Evolutionary conservation across 768 basidiomycete genomes (phyloP).

Genomic region (Suillus subalutaceus): DNA sequence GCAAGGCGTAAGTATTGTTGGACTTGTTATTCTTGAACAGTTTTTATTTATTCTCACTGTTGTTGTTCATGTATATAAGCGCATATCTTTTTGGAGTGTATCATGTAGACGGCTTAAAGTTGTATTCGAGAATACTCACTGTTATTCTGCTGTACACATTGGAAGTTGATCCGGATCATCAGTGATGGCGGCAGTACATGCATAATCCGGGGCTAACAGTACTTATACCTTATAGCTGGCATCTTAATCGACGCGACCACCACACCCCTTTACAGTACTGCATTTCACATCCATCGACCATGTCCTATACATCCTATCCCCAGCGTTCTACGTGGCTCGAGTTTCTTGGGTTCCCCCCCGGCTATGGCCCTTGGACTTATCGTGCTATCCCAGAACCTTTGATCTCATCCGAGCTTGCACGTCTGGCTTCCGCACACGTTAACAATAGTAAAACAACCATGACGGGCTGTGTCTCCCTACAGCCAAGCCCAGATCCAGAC

Average conservation of each 20-base stretch:
- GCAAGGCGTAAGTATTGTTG: not conserved
- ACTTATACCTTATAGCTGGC: not conserved
- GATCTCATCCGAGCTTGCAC: conserved; percentile 43
- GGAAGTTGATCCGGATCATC: not conserved
- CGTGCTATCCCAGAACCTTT: conserved; percentile 43
- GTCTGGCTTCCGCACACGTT: conserved; percentile 37
- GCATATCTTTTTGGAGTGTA: conserved; percentile 1
- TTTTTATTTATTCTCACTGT: not conserved
- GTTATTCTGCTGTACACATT: not conserved
- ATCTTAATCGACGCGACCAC: not conserved
- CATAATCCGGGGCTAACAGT: not conserved
- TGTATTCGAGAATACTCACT: not conserved
- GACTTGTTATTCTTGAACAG: not conserved
- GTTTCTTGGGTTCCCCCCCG: conserved; percentile 6
- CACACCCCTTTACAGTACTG: not conserved
- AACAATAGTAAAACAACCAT: conserved; percentile 19
- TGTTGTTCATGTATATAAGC: not conserved
- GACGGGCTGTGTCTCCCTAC: conserved; percentile 47
- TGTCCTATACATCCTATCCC: conserved; percentile 4
- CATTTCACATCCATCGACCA: not conserved
- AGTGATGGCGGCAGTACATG: not conserved
- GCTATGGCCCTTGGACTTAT: conserved; percentile 25
- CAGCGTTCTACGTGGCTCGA: conserved; percentile 2
- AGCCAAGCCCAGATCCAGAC: conserved; percentile 47
- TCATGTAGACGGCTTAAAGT: not conserved